Evolutionary conservation across 1,139 yeast genomes (phyloP), one percentile per base, ranked within the genome.

Genomic region (Protomyces lactucae-debilis): DNA sequence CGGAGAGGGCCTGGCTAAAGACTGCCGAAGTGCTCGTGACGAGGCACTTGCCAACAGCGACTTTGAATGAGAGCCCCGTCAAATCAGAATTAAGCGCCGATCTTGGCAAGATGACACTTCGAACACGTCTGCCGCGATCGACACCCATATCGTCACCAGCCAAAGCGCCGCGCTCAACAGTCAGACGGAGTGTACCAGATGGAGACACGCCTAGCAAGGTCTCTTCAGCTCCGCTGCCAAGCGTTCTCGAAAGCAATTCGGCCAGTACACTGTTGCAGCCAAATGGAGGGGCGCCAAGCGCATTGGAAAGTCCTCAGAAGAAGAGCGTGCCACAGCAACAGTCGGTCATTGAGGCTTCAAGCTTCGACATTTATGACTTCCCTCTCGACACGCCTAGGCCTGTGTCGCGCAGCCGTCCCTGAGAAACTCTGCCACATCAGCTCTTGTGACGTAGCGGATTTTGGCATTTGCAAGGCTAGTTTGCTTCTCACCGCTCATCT

Each of bases 31-130:
- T 3, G 9, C 45, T 59, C 28, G 45, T 40, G 12, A 32, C 52
- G n/a, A 14, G 16, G 25, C 55, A 57, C 28, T 16, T 57, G 25
- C 28, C 35, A 9, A n/a, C 10, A 8, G 23, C 35, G 12, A 10
- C 32, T 10, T 5, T 25, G 16, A 23, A 25, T 2, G 39, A 14
- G 18, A 35, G 45, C 9, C 39, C 35, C n/a, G 14, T 12, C 39
- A 45, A 25, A n/a, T 9, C 21, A 3, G 61, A 57, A 14, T 40
- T 51, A 14, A 28, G 40, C 2, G 28, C 39, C 8, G 55, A 51
- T 16, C 39, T 57, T n/a, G 55, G 56, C 21, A 64, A 37, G 37
- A 64, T 64, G 65, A 64, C 65, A 12, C 40, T 64, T 35, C 56
- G 65, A 10, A 57, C 57, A 10, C 64, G 65, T n/a, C 52, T 45